Conservation (phyloP, 2,329 filamentous ascomycete genomes). For the Trichoderma endophyticum region DNA sequence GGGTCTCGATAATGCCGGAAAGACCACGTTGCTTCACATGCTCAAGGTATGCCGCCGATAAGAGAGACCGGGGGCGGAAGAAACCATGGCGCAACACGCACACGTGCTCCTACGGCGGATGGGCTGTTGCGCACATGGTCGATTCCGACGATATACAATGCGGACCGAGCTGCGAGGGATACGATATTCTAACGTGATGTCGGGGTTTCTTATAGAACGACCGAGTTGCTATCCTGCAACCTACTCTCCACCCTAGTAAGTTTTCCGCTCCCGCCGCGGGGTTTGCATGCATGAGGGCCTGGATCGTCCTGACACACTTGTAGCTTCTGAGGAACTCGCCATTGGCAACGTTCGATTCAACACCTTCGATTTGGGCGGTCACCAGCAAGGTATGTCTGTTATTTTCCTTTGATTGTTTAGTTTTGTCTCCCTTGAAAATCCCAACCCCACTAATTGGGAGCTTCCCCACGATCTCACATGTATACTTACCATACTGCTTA, state of each 20-base stretch:
- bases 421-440: constrained; percentile 9
- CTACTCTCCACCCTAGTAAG: constrained; percentile 87
- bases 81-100: neutral
- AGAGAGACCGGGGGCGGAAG: neutral
- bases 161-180: neutral
- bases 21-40: constrained; percentile 93
- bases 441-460: neutral
- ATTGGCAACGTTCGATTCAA: constrained; percentile 94
- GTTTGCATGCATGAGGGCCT: neutral
- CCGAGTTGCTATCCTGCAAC: constrained; percentile 85
- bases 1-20: constrained; percentile 90
- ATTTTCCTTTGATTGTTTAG: neutral
- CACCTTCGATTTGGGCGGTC: constrained; percentile 89
- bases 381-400: constrained; percentile 70
- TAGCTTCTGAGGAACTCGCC: constrained; percentile 85
- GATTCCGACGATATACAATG: neutral
- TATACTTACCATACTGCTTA: neutral
- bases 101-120: neutral
- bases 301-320: constrained; percentile 20
- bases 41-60: constrained; percentile 65
- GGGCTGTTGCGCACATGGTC: neutral
- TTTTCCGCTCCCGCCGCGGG: constrained; percentile 23
- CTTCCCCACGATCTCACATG: neutral
- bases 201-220: constrained; percentile 65
- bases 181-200: constrained; percentile 25